Evolutionary conservation across 1,284 basidiomycete genomes (phyloP).

Genomic region (Ganoderma lucidum): DNA sequence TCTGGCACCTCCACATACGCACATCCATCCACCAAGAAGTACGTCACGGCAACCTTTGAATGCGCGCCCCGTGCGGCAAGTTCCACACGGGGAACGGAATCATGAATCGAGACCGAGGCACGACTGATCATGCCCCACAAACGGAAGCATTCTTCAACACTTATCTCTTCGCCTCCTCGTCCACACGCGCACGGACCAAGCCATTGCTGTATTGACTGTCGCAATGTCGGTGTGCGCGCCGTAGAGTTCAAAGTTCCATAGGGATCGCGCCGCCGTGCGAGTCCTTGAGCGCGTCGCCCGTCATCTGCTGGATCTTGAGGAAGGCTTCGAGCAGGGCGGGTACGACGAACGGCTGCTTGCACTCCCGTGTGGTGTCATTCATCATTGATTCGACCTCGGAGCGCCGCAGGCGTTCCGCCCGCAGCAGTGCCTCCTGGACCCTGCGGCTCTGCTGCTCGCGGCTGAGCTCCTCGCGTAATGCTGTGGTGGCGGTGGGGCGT

Average conservation of each 20-base stretch:
- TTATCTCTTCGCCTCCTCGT: constrained; percentile 1
- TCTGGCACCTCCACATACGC: neutral
- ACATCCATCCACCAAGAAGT: neutral
- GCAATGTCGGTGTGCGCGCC: neutral
- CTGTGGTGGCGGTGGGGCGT: constrained; percentile 13
- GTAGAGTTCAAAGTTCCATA: constrained; percentile 24
- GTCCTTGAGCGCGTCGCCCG: constrained; percentile 34
- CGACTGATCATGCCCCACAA: neutral
- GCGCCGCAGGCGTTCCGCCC: constrained; percentile 44
- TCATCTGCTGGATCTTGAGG: constrained; percentile 41
- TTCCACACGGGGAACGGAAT: neutral
- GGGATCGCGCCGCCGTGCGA: constrained; percentile 15
- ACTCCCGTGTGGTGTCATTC: constrained; percentile 50
- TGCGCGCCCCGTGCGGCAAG: neutral
- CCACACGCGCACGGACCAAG: neutral
- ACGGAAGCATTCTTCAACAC: neutral
- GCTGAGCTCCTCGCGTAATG: constrained; percentile 27
- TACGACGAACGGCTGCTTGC: constrained; percentile 54
- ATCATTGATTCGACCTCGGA: constrained; percentile 45
- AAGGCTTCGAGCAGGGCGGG: constrained; percentile 56
- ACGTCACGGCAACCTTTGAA: neutral
- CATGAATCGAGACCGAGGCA: neutral
- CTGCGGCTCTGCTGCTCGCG: constrained; percentile 31
- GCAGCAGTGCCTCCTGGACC: constrained; percentile 39
- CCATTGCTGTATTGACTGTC: neutral